Evolutionary conservation across 2,329 filamentous ascomycete genomes (phyloP).

Genomic region (Graphiopsis chlorocephala): DNA sequence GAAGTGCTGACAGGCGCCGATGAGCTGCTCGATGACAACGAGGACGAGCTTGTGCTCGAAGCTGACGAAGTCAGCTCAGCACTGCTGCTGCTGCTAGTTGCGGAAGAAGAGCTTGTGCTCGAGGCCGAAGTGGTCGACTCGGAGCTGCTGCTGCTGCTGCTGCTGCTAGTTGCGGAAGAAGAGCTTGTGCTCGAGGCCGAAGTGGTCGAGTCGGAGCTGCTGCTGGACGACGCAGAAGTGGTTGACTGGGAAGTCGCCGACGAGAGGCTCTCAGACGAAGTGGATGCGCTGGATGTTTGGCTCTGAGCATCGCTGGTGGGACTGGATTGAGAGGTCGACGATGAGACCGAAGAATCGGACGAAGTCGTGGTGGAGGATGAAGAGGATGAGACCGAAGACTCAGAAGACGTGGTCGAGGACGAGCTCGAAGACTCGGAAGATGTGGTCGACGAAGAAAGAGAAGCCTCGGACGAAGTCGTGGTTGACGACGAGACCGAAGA

Average conservation of each 20-base stretch:
- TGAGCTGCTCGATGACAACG: background rate
- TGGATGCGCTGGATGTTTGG: background rate
- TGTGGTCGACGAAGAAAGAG: background rate
- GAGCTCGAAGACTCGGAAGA: background rate
- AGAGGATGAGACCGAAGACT: background rate
- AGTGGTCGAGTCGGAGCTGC: background rate
- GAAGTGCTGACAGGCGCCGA: background rate
- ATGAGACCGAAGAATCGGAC: background rate
- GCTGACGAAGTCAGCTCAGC: background rate
- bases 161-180: background rate
- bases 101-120: background rate
- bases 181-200: background rate
- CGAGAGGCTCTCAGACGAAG: background rate
- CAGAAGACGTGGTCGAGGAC: background rate
- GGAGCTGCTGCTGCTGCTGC: background rate
- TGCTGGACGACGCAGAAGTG: background rate
- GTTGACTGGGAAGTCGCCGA: background rate
- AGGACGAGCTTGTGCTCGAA: background rate
- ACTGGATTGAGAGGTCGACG: background rate
- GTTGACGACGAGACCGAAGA: background rate
- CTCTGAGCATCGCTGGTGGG: background rate
- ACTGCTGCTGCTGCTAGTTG: background rate
- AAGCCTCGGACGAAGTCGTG: background rate
- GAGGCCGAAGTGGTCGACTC: slow-evolving; percentile 2
- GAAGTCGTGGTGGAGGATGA: background rate